Evolutionary conservation across 495 filamentous ascomycete species (phyloP).

Genomic region (Penicillium nucicola): DNA sequence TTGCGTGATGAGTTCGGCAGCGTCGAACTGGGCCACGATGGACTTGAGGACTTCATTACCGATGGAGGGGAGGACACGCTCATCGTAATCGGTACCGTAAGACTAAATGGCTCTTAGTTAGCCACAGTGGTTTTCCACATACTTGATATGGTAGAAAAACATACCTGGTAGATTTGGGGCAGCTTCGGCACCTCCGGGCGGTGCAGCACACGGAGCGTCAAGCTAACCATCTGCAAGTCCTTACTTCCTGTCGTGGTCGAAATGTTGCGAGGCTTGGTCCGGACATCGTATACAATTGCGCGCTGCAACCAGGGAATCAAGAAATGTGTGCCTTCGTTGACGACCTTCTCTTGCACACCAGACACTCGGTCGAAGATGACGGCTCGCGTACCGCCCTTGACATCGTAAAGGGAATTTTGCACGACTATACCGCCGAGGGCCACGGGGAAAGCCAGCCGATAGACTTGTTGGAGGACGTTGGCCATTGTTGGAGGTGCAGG

Average conservation of each 20-base stretch:
- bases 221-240: slow-evolving; percentile 99
- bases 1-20: slow-evolving; percentile 98
- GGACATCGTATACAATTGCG: slow-evolving; percentile 95
- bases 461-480: slow-evolving; percentile 58
- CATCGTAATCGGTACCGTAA: slow-evolving; percentile 97
- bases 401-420: slow-evolving; percentile 89
- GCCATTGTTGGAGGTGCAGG: slow-evolving; percentile 48
- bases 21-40: slow-evolving; percentile 98
- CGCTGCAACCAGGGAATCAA: slow-evolving; percentile 93
- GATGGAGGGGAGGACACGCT: slow-evolving; percentile 98
- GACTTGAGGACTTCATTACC: slow-evolving; percentile 99
- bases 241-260: slow-evolving; percentile 98
- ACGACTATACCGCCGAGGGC: slow-evolving; percentile 58
- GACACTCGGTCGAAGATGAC: slow-evolving; percentile 97
- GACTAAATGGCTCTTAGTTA: slow-evolving; percentile 28
- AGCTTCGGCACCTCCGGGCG: slow-evolving; percentile 87
- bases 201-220: slow-evolving; percentile 94
- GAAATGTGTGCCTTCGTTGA: slow-evolving; percentile 97
- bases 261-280: slow-evolving; percentile 95
- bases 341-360: slow-evolving; percentile 87
- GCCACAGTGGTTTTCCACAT: too few relatives aligned
- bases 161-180: slow-evolving; percentile 97
- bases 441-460: slow-evolving; percentile 68
- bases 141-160: slow-evolving; percentile 9
- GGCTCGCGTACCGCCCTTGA: slow-evolving; percentile 86